Base-by-base conservation (phyloP, 2,329 filamentous ascomycete genomes). In the Calonectria honghensis region DNA sequence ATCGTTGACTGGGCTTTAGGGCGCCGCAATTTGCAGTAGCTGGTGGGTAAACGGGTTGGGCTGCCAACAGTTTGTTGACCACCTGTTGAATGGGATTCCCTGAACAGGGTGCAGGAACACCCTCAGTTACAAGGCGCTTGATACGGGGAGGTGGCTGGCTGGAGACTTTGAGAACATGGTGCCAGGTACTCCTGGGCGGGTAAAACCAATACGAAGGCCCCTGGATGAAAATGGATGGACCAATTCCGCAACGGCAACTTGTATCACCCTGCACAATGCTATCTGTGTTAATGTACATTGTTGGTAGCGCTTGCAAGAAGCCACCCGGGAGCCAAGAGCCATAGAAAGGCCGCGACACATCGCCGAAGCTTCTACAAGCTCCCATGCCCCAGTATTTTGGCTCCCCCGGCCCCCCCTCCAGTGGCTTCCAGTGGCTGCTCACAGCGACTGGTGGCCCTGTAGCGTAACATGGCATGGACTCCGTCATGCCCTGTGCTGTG, bases 281-380 rank as follows among this genome's bases (percentile, higher is more conserved):
- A 41, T 63, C 57, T 11, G 27, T 52, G 75, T 68, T 73, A 73
- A 78, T 48, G 77, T 76, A 74, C 72, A 70, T 75, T 39, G 63
- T 72, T 45, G 61, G 35, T 32, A 51, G 32, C 70, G 63, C 57
- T 41, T 39, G 35, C 31, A 66, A 48, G 27, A 41, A 71, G 61
- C 68, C 61, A 50, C 61, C 61, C 7, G 41, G 48, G 27, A 54
- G 24, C 29, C 41, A 29, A 66, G 66, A n/a, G 48, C 66, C 41
- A 68, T 32, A 32, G 64, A 72, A 72, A 50, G 39, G 20, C 20
- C 37, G 52, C 64, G 63, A 72, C 37, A 45, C 64, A 51, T 73
- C 65, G 67, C 65, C 73, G 80, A 81, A 81, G 79, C 79, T 84
- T 84, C 83, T 79, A 84, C 83, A 83, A 84, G 80, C 76, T 83